phyloP scores from a whole-genome alignment of 139 green algal genomes.

The Chlamydomonas asymmetrica region DNA sequence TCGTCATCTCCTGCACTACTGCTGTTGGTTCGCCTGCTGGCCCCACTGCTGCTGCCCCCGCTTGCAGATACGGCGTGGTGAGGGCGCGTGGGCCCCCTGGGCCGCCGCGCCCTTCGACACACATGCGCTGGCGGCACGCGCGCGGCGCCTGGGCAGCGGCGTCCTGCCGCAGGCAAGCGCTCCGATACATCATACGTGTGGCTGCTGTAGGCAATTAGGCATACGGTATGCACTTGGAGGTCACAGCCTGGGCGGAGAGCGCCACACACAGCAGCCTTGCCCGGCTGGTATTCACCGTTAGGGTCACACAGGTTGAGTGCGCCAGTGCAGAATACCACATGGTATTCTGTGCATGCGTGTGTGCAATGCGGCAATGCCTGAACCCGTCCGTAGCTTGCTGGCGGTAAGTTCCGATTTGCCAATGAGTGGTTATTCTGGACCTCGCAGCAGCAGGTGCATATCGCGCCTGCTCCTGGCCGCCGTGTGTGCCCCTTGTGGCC shows the following conservation, averaged over 20 bases:
- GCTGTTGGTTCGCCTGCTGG: no score
- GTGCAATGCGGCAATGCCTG: no score
- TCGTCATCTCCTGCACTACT: no score
- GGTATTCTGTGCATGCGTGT: no score
- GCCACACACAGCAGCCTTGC: no score
- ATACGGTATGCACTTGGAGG: not conserved
- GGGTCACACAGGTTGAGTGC: not conserved
- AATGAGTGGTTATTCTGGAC: no score
- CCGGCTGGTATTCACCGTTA: not conserved
- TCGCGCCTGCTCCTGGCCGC: not conserved
- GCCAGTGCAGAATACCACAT: not conserved
- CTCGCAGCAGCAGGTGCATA: no score
- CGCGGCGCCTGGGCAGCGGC: not conserved
- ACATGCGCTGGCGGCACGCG: not conserved
- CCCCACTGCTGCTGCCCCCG: no score
- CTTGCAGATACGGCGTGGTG: no score
- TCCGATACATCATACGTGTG: not conserved
- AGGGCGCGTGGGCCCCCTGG: slow-evolving; percentile 26
- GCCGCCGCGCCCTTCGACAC: slow-evolving; percentile 2
- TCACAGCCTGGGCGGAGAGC: no score
- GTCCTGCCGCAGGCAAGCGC: not conserved
- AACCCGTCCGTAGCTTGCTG: no score
- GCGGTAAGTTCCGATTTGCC: no score
- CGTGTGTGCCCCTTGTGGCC: not conserved
- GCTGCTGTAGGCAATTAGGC: not conserved